Evolutionary conservation across 768 basidiomycete species (phyloP).

Genomic region (Pulveroboletus frians): DNA sequence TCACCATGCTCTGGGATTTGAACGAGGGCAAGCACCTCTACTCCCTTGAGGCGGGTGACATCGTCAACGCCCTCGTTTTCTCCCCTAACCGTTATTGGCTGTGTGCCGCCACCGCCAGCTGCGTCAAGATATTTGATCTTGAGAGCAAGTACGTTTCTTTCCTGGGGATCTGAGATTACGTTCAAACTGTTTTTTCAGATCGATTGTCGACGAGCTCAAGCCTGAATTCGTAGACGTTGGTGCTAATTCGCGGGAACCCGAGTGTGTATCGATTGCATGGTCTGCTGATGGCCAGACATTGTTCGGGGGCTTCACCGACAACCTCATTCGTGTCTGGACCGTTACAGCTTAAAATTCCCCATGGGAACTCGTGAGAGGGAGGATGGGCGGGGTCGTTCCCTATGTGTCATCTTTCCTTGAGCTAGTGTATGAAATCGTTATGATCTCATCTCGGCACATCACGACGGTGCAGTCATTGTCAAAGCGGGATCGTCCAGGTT

Average conservation of each 20-base stretch:
- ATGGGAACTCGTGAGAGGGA: slow-evolving; percentile 17
- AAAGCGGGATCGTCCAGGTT: background rate
- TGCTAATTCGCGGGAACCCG: slow-evolving; percentile 70
- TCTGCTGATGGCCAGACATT: slow-evolving; percentile 96
- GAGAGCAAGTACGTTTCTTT: slow-evolving; percentile 85
- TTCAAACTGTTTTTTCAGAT: slow-evolving; percentile 41
- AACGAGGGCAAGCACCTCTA: slow-evolving; percentile 99
- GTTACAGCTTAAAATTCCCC: slow-evolving; percentile 48
- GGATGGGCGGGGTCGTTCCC: slow-evolving; percentile 9
- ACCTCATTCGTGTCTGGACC: slow-evolving; percentile 89
- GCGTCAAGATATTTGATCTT: slow-evolving; percentile 98
- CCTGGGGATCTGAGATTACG: background rate
- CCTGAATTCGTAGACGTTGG: slow-evolving; percentile 82
- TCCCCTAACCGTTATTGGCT: slow-evolving; percentile 99
- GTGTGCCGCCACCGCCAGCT: slow-evolving; percentile 94
- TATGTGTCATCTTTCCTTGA: slow-evolving; percentile 25
- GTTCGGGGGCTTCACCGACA: slow-evolving; percentile 96
- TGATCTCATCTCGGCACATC: slow-evolving; percentile 8
- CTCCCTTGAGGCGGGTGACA: slow-evolving; percentile 96
- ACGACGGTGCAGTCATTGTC: background rate
- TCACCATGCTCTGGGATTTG: slow-evolving; percentile 99
- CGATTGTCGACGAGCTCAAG: slow-evolving; percentile 98
- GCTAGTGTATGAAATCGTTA: slow-evolving; percentile 20
- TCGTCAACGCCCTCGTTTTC: slow-evolving; percentile 99
- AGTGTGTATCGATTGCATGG: slow-evolving; percentile 97